Percentiles rank a stretch among this genome's conserved stretches.
phyloP scores from a whole-genome alignment of 352 stramenopile species.

The Paralagenidium karlingii region DNA sequence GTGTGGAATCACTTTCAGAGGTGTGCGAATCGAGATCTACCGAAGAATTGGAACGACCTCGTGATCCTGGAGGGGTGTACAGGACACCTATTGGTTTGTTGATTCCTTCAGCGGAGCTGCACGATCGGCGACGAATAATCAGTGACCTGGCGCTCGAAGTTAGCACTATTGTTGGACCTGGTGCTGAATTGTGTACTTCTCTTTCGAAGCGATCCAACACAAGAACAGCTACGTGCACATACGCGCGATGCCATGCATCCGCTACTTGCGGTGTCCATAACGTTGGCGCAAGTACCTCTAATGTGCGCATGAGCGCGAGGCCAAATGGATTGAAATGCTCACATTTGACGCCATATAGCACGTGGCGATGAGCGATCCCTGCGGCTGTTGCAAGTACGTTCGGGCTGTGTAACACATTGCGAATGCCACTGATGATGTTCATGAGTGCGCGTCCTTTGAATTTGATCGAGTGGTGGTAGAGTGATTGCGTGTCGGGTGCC shows the following conservation, averaged over 20 bases:
- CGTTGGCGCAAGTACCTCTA: conserved; percentile 12
- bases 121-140: too few species aligned
- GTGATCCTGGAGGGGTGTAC: too few species aligned
- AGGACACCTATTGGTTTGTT: too few species aligned
- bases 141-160: too few species aligned
- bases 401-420: conserved; percentile 39
- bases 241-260: conserved; percentile 13
- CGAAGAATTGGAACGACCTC: too few species aligned
- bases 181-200: too few species aligned
- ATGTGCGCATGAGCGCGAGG: conserved; percentile 11
- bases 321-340: conserved; percentile 22
- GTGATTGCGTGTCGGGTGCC: conserved; percentile 36
- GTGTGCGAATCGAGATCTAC: too few species aligned
- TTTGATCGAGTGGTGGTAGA: conserved; percentile 43
- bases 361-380: conserved; percentile 16
- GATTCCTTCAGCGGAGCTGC: too few species aligned
- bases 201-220: too few species aligned
- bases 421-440: conserved; percentile 52
- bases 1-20: too few species aligned
- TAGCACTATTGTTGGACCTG: too few species aligned
- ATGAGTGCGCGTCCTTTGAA: conserved; percentile 48
- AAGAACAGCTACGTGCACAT: conserved; percentile 14
- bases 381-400: too few species aligned
- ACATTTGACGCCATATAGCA: conserved; percentile 23
- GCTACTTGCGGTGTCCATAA: conserved; percentile 15